phyloP scores from a whole-genome alignment of 331 rosid species.

The Ulmus americana region DNA sequence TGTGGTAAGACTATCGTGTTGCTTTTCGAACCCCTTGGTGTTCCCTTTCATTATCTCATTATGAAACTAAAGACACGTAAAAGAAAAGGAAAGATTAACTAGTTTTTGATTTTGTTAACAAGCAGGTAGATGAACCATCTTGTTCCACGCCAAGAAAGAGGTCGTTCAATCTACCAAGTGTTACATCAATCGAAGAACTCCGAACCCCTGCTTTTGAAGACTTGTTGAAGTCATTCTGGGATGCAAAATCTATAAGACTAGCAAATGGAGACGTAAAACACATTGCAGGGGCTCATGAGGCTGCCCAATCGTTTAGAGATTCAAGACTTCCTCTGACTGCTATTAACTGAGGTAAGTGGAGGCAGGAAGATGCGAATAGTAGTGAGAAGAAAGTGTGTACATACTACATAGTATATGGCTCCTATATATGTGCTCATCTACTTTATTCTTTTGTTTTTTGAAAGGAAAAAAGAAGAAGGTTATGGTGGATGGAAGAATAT shows the following conservation, averaged over 20 bases:
- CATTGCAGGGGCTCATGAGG: conserved; percentile 54
- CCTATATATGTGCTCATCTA: conserved; percentile 40
- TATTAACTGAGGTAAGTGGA: conserved; percentile 59
- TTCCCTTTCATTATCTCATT: not conserved
- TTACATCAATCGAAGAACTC: conserved; percentile 79
- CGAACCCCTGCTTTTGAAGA: conserved; percentile 92
- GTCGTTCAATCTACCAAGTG: conserved; percentile 75
- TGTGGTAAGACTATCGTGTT: conserved; percentile 41
- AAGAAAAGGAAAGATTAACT: not conserved
- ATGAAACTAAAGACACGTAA: too few relatives aligned
- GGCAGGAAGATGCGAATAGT: not conserved
- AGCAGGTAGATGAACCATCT: conserved; percentile 90
- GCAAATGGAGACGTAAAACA: conserved; percentile 88
- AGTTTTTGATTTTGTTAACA: not conserved
- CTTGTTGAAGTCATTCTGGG: conserved; percentile 79
- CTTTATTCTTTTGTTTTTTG: conserved; percentile 25
- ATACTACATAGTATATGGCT: conserved; percentile 37
- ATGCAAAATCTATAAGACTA: conserved; percentile 53
- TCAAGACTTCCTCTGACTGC: conserved; percentile 97
- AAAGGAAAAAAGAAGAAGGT: conserved; percentile 1
- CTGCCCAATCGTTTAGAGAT: conserved; percentile 81
- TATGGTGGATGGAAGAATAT: conserved; percentile 2
- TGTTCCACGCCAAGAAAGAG: conserved; percentile 93
- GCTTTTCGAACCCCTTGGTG: not conserved
- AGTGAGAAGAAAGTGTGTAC: conserved; percentile 34